These are phyloP conservation scores for Crucibulum laeve DNA, from an alignment of 768 basidiomycete genomes.

Conservation along the genomic window DNA sequence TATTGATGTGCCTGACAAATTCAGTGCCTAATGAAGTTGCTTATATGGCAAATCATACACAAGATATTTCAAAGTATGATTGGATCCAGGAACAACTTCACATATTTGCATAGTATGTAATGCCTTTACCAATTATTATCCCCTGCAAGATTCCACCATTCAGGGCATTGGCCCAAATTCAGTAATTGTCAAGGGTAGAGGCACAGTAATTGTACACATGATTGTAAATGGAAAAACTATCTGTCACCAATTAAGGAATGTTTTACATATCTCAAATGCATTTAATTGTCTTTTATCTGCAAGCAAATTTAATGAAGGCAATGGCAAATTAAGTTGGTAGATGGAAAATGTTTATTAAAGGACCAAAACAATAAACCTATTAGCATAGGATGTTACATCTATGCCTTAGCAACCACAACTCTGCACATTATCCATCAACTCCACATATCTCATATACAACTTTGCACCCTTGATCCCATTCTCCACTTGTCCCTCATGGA, in stretches of 20 bases:
- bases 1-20: constrained; percentile 1
- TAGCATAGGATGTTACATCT: too few species aligned
- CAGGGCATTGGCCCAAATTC: constrained; percentile 13
- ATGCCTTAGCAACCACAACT: too few species aligned
- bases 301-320: constrained; percentile 9
- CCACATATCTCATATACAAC: too few species aligned
- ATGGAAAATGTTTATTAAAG: constrained; percentile 10
- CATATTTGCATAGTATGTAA: constrained; percentile 17
- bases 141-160: constrained; percentile 8
- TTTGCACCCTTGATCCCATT: too few species aligned
- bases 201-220: constrained; percentile 14
- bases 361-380: constrained; percentile 7
- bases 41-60: constrained; percentile 7
- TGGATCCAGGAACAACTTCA: constrained; percentile 19
- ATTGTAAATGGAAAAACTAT: constrained; percentile 10
- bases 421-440: too few species aligned
- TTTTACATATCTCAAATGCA: constrained; percentile 15
- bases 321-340: constrained; percentile 5
- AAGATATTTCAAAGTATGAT: constrained; percentile 10
- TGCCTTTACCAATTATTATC: constrained; percentile 13
- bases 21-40: constrained; percentile 7
- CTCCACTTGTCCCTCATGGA: too few species aligned
- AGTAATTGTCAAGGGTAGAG: constrained; percentile 8
- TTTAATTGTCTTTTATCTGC: constrained; percentile 18
- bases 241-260: constrained; percentile 10